These are phyloP conservation scores for Quercus phellos DNA, from an alignment of 331 rosid genomes.

Conservation along the genomic window DNA sequence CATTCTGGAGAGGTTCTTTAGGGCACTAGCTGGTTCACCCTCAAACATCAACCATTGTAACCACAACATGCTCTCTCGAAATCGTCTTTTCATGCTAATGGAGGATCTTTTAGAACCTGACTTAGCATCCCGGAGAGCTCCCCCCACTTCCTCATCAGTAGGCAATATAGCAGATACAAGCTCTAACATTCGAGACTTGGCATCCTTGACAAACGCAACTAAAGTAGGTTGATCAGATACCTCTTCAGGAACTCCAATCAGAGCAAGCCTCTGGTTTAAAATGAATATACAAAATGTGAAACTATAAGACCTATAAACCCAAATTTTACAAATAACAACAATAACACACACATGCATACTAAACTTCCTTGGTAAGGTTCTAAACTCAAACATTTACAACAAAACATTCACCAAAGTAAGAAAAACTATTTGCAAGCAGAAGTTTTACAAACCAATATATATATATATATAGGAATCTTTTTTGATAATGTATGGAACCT, in stretches of 20 bases:
- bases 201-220: slow-evolving; percentile 54
- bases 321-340: not conserved
- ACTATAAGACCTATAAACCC: not conserved
- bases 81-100: slow-evolving; percentile 31
- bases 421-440: not conserved
- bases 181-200: slow-evolving; percentile 37
- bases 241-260: slow-evolving; percentile 64
- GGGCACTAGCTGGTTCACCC: slow-evolving; percentile 55
- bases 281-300: slow-evolving; percentile 10
- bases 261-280: slow-evolving; percentile 61
- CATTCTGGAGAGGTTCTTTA: slow-evolving; percentile 49
- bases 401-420: not conserved
- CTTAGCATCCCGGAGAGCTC: slow-evolving; percentile 38
- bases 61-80: slow-evolving; percentile 72
- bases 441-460: not conserved
- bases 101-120: slow-evolving; percentile 25
- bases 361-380: not conserved
- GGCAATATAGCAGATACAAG: slow-evolving; percentile 67
- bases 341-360: not conserved
- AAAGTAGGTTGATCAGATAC: slow-evolving; percentile 52
- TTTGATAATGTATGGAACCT: too few relatives aligned
- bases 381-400: not conserved
- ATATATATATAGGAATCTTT: not conserved
- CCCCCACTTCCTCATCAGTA: slow-evolving; percentile 58
- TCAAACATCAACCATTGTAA: slow-evolving; percentile 95